Evolutionary conservation across 2,329 filamentous ascomycete genomes (phyloP).

Genomic region (Neofusicoccum sp.): DNA sequence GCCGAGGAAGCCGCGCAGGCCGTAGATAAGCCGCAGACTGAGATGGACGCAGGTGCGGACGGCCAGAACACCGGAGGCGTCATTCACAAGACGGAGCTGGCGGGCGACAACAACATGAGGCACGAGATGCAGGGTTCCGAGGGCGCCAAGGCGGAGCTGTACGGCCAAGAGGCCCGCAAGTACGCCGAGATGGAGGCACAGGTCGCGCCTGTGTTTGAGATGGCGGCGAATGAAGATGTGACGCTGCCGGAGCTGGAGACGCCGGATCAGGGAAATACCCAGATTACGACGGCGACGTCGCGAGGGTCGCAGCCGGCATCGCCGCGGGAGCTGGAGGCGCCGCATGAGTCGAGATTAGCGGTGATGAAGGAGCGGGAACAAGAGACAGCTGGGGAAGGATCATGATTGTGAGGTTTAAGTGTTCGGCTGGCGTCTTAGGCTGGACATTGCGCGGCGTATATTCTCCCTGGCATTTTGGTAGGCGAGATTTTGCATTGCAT

Average conservation of each 20-base stretch:
- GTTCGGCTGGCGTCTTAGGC: neutral
- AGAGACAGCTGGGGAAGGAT: neutral
- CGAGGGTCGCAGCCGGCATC: neutral
- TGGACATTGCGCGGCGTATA: no score
- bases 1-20: neutral
- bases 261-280: neutral
- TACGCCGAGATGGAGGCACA: constrained; percentile 4
- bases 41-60: constrained; percentile 5
- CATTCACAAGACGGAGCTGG: constrained; percentile 3
- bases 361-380: neutral
- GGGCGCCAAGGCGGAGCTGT: neutral
- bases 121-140: constrained; percentile 12
- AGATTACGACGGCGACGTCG: neutral
- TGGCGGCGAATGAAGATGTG: constrained; percentile 8
- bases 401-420: neutral
- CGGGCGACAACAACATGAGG: neutral
- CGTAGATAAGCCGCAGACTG: neutral
- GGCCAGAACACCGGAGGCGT: neutral
- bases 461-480: no score
- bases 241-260: constrained; percentile 11
- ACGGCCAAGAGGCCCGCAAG: constrained; percentile 9
- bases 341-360: constrained; percentile 2
- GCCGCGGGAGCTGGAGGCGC: neutral
- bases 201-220: neutral
- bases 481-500: no score